Conservation (phyloP, 345 rosid species). For the Pseudoturritis turrita region DNA sequence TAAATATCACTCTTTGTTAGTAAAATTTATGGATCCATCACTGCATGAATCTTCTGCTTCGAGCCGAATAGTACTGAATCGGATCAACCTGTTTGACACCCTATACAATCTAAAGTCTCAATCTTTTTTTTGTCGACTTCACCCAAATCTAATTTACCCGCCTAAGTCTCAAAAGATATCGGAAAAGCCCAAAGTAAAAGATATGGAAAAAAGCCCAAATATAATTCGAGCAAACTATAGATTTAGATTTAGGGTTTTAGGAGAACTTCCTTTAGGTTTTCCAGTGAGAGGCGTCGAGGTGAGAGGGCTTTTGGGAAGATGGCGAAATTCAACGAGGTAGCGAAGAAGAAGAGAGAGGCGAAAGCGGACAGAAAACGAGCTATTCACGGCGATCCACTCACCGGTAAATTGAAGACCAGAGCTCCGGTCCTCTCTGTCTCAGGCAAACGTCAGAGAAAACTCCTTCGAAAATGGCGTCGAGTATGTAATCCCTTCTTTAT, state of each 20-base stretch:
- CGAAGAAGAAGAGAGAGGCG: constrained; percentile 62
- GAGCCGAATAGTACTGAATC: too few species aligned
- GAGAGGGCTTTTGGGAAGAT: constrained; percentile 17
- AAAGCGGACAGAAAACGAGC: constrained; percentile 55
- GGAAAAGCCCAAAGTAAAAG: constrained; percentile 3
- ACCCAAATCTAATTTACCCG: too few species aligned
- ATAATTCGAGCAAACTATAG: neutral
- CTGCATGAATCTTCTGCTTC: too few species aligned
- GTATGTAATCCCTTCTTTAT: constrained; percentile 27
- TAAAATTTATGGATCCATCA: too few species aligned
- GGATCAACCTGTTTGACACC: too few species aligned
- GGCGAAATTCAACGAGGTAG: constrained; percentile 86
- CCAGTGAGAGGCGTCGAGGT: neutral
- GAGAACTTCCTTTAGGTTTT: neutral
- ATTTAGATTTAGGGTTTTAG: constrained; percentile 22
- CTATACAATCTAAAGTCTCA: too few species aligned
- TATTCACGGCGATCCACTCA: constrained; percentile 59
- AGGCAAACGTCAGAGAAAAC: constrained; percentile 79
- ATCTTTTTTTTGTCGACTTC: too few species aligned
- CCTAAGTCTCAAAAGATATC: too few species aligned
- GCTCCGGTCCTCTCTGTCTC: constrained; percentile 47
- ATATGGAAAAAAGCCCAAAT: neutral
- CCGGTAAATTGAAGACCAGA: constrained; percentile 52
- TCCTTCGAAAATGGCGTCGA: constrained; percentile 70
- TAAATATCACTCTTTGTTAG: too few species aligned